Percentiles rank a stretch among this genome's conserved stretches.
These are phyloP conservation scores for Pleochaeta shiraiana DNA, from an alignment of 2,329 filamentous ascomycete genomes.

Conservation along the genomic window DNA sequence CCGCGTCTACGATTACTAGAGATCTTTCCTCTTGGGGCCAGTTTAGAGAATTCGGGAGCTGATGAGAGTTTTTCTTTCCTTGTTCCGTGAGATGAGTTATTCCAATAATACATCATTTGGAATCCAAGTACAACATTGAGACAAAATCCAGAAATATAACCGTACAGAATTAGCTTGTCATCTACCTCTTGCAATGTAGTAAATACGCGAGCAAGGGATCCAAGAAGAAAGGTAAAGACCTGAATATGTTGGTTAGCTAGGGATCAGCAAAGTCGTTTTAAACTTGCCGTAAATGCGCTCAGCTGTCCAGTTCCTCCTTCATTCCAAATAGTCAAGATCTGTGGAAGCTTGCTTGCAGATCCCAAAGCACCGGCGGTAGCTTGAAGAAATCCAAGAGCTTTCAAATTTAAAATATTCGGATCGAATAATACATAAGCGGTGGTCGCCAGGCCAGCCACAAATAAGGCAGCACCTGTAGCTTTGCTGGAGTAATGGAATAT, in stretches of 20 bases:
- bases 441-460: constrained; percentile 55
- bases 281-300: constrained; percentile 76
- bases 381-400: constrained; percentile 39
- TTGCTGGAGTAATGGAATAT: constrained; percentile 67
- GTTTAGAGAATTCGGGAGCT: constrained; percentile 8
- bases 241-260: constrained; percentile 19
- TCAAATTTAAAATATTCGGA: constrained; percentile 37
- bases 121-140: constrained; percentile 69
- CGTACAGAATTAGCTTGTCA: constrained; percentile 88
- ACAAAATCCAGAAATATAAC: constrained; percentile 77
- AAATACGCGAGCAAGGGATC: constrained; percentile 86
- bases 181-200: constrained; percentile 95
- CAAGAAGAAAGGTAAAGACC: constrained; percentile 96
- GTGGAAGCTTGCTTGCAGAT: constrained; percentile 79
- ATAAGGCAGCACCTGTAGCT: constrained; percentile 44
- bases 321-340: constrained; percentile 70
- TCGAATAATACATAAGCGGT: constrained; percentile 49
- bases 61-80: constrained; percentile 21
- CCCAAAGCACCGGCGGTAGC: constrained; percentile 64
- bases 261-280: no score
- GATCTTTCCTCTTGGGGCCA: constrained; percentile 15
- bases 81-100: constrained; percentile 33
- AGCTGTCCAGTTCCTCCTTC: constrained; percentile 85
- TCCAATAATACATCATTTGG: constrained; percentile 98
- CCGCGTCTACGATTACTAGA: constrained; percentile 18